These are phyloP conservation scores for Millerago galiae DNA, from an alignment of 805 yeast genomes.

Conservation along the genomic window DNA sequence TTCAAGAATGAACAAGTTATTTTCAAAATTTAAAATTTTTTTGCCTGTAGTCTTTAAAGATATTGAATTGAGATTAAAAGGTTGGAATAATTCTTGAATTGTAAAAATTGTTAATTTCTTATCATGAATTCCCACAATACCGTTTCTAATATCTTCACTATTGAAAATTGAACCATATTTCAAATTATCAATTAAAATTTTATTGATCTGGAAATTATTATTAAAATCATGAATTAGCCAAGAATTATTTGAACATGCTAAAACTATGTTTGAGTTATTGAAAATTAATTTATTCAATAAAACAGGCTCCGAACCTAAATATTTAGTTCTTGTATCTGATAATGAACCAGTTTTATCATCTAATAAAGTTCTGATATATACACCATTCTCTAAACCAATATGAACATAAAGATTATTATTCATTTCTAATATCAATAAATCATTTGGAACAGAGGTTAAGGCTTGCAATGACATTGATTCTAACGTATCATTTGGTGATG, in stretches of 20 bases:
- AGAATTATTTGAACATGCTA: conserved; percentile 27
- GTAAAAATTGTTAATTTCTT: conserved; percentile 50
- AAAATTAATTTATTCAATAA: conserved; percentile 26
- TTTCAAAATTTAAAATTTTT: conserved; percentile 26
- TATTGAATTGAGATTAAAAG: conserved; percentile 29
- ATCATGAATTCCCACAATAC: conserved; percentile 56
- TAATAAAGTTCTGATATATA: conserved; percentile 58
- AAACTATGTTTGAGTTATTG: conserved; percentile 18
- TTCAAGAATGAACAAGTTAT: conserved; percentile 16
- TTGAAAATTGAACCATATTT: conserved; percentile 45
- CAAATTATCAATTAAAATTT: conserved; percentile 27
- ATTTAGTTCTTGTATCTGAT: conserved; percentile 59
- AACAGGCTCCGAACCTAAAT: conserved; percentile 67
- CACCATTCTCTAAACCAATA: conserved; percentile 80
- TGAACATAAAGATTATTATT: conserved; percentile 40
- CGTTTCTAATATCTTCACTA: conserved; percentile 57
- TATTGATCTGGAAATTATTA: conserved; percentile 16
- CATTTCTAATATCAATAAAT: conserved; percentile 26
- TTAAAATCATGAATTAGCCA: conserved; percentile 22
- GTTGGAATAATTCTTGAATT: conserved; percentile 34
- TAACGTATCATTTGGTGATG: conserved; percentile 52
- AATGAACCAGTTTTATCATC: conserved; percentile 56
- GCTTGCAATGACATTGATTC: conserved; percentile 61
- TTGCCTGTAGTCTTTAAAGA: conserved; percentile 48
- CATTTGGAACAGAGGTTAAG: conserved; percentile 43